Conservation (phyloP, 2,329 filamentous ascomycete species). For the Fonsecaea monophora region DNA sequence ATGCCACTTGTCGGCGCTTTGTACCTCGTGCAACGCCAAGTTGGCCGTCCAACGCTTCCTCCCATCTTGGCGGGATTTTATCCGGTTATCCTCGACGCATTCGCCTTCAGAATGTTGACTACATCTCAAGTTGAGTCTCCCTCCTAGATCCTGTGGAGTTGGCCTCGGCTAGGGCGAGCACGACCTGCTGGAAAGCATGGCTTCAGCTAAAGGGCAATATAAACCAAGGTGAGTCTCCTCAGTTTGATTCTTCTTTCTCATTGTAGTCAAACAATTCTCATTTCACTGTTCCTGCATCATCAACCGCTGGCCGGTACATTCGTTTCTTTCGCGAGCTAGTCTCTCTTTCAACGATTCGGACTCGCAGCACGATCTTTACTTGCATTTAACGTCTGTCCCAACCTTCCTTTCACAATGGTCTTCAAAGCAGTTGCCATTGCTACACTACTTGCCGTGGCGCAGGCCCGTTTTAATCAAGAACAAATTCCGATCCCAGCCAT, state of each 20-base stretch:
- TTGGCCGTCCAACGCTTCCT: conserved; percentile 3
- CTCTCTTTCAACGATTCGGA: conserved; percentile 29
- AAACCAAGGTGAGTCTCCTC: conserved; percentile 8
- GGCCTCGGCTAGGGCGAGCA: background rate
- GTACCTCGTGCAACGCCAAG: conserved; percentile 19
- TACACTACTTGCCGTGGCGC: conserved; percentile 30
- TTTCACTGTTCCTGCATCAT: conserved; percentile 21
- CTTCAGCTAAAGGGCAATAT: conserved; percentile 18
- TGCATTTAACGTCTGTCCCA: conserved; percentile 11
- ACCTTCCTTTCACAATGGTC: conserved; percentile 25
- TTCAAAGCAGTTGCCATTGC: conserved; percentile 21
- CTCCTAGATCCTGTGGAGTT: background rate
- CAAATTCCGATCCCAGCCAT: conserved; percentile 37
- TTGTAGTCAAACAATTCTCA: conserved; percentile 16
- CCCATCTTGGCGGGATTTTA: conserved; percentile 24
- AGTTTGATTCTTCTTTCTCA: background rate
- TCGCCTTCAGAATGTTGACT: conserved; percentile 32
- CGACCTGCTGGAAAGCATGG: background rate
- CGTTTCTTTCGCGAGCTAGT: conserved; percentile 38
- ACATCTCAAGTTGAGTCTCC: conserved; percentile 18
- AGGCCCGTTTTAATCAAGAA: conserved; percentile 37
- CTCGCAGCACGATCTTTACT: conserved; percentile 33
- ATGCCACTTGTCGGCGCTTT: conserved; percentile 14
- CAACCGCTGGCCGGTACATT: conserved; percentile 38
- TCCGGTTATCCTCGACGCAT: conserved; percentile 23